Base-by-base conservation (phyloP, 1,284 basidiomycete genomes). In the Fomitiporia mediterranea region DNA sequence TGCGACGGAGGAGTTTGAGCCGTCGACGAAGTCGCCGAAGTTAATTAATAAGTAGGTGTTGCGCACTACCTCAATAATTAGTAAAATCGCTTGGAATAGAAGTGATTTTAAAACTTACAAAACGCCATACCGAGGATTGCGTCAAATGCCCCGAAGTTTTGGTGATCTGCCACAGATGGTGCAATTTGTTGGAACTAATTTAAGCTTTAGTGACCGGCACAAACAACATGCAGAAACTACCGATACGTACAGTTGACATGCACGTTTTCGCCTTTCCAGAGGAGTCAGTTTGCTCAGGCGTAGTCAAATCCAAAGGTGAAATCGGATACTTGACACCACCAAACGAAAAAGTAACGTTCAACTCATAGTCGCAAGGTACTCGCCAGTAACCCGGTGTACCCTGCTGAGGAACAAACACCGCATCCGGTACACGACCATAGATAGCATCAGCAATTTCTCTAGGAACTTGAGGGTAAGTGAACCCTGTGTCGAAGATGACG, bases 1-100 rank as follows among this genome's bases (percentile, higher is more conserved):
- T 8, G 46, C 59, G 43, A 59, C 57, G 48, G 58, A 53, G 3
- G 59, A 51, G 19, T 57, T 55, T 8, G 63, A 63, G 23, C 63
- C 64, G 52, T 64, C 62, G 32, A 65, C 57, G 59, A 65, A 65
- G 37, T 65, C 62, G n/a, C 64, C 64, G 39, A 59, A 62, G 53
- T 65, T 53, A 25, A 65, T 59, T 15, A 62, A 51, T 3, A 58
- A 56, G 34, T 65, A 65, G 13, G 59, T 52, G 51, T 65, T 65
- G 5, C 64, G 61, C 11, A 64, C 62, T 50, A 37, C n/a, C 46
- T 21, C 21, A 28, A 19, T 34, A n/a, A n/a, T 23, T 30, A n/a
- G 21, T 38, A 4, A 8, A 15, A 17, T 39, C 43, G 15, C 15
- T 19, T 30, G 13, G 40, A 28, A 7, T 13, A 30, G 19, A 34